A percentile compares a stretch with the other conserved stretches of the same genome.
Evolutionary conservation across 306 rosid species (phyloP).

Genomic region (Glycine soja): DNA sequence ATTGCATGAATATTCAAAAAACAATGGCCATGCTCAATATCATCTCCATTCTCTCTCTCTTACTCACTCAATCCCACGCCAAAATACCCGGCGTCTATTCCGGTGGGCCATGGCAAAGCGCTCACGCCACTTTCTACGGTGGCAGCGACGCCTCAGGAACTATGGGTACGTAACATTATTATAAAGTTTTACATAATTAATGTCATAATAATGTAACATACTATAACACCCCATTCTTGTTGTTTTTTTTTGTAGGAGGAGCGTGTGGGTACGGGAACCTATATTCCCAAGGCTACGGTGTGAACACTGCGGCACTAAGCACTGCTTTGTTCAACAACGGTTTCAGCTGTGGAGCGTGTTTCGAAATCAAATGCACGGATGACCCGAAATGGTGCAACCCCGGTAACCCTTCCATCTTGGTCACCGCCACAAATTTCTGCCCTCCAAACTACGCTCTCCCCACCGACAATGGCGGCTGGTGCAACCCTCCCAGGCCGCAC

Average conservation of each 20-base stretch:
- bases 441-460: conserved; percentile 16
- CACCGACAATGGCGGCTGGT: conserved; percentile 62
- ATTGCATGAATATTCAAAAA: not conserved
- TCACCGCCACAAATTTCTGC: conserved; percentile 11
- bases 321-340: conserved; percentile 10
- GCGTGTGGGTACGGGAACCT: conserved; percentile 49
- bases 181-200: not conserved
- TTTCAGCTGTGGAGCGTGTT: not conserved
- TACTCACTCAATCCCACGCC: not conserved
- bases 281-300: conserved; percentile 14
- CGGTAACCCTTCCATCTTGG: conserved; percentile 9
- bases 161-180: conserved; percentile 44
- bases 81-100: too few relatives aligned
- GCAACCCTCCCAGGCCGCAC: conserved; percentile 72
- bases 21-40: conserved; percentile 48
- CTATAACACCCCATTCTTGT: too few relatives aligned
- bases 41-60: conserved; percentile 30
- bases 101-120: too few relatives aligned
- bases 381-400: not conserved
- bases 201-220: not conserved
- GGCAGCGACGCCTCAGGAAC: too few relatives aligned
- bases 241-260: not conserved
- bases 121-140: too few relatives aligned
- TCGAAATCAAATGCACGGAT: not conserved
- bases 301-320: conserved; percentile 26